Evolutionary conservation across 331 rosid species (phyloP).

Genomic region (Quercus phellos): DNA sequence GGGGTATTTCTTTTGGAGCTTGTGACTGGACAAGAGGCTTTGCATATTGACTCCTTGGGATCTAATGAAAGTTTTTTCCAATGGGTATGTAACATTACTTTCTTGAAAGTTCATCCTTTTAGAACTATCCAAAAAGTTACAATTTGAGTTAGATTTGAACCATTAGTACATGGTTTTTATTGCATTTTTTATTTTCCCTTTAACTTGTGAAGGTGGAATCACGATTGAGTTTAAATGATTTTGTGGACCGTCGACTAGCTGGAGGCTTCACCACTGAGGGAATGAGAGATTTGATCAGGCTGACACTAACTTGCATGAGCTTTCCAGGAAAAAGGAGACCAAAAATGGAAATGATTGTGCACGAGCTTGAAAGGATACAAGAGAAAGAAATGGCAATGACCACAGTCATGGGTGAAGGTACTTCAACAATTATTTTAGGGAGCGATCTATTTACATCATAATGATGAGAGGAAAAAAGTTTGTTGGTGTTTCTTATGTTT

Average conservation of each 20-base stretch:
- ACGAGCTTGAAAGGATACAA: slow-evolving; percentile 37
- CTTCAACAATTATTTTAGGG: slow-evolving; percentile 30
- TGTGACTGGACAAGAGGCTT: slow-evolving; percentile 40
- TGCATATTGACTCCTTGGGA: slow-evolving; percentile 29
- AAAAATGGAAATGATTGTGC: slow-evolving; percentile 32
- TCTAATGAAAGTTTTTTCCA: slow-evolving; percentile 40
- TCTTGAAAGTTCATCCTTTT: neutral
- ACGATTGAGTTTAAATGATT: slow-evolving; percentile 30
- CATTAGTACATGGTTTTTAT: neutral
- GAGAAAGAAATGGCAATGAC: slow-evolving; percentile 46
- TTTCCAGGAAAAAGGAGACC: slow-evolving; percentile 39
- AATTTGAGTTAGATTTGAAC: neutral
- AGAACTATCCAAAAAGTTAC: neutral
- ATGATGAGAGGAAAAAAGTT: neutral
- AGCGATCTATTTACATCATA: slow-evolving; percentile 36
- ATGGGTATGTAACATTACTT: slow-evolving; percentile 25
- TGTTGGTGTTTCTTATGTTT: slow-evolving; percentile 19
- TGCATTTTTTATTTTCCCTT: neutral
- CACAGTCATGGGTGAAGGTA: slow-evolving; percentile 48
- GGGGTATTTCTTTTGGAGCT: slow-evolving; percentile 47
- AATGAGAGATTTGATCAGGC: slow-evolving; percentile 43
- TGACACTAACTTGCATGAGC: slow-evolving; percentile 41
- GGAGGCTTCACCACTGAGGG: slow-evolving; percentile 42
- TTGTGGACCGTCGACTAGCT: slow-evolving; percentile 33
- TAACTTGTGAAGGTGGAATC: slow-evolving; percentile 34